These are phyloP conservation scores for Ogataea siamensis DNA, from an alignment of 805 yeast species.

Conservation along the genomic window DNA sequence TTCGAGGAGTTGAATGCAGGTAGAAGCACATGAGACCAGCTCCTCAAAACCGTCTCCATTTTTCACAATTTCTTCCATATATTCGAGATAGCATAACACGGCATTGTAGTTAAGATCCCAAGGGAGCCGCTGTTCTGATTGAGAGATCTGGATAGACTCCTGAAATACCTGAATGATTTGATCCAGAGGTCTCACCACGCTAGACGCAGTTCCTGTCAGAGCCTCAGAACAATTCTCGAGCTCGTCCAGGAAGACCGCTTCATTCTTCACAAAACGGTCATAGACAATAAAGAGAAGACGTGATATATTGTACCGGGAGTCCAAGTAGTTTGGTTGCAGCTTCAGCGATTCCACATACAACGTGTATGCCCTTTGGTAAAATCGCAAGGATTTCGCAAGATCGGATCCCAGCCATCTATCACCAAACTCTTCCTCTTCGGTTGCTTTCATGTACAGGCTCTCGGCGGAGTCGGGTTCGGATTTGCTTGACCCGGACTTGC, in stretches of 20 bases:
- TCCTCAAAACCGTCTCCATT: conserved; percentile 15
- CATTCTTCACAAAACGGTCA: conserved; percentile 46
- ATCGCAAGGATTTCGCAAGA: conserved; percentile 59
- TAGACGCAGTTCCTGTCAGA: conserved; percentile 25
- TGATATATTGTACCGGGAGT: conserved; percentile 57
- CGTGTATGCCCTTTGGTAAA: conserved; percentile 56
- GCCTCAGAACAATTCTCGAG: conserved; percentile 36
- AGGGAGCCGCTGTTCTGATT: conserved; percentile 20
- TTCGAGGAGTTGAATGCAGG: conserved; percentile 25
- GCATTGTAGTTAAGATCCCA: conserved; percentile 47
- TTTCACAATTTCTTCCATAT: conserved; percentile 38
- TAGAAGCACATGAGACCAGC: conserved; percentile 20
- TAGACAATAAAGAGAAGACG: conserved; percentile 61
- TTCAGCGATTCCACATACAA: conserved; percentile 41
- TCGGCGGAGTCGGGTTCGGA: conserved; percentile 42
- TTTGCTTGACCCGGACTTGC: conserved; percentile 1
- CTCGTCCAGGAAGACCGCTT: conserved; percentile 39
- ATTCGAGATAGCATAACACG: conserved; percentile 47
- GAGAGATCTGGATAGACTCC: conserved; percentile 31
- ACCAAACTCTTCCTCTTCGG: conserved; percentile 68
- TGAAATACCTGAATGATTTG: conserved; percentile 41
- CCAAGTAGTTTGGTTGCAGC: conserved; percentile 32
- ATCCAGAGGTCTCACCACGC: conserved; percentile 41
- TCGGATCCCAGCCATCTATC: conserved; percentile 73
- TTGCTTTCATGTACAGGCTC: conserved; percentile 55